A percentile compares a stretch with the other conserved stretches of the same genome.
These are phyloP conservation scores for Magnolia officinalis DNA, from an alignment of 164 flowering plant species.

Conservation along the genomic window DNA sequence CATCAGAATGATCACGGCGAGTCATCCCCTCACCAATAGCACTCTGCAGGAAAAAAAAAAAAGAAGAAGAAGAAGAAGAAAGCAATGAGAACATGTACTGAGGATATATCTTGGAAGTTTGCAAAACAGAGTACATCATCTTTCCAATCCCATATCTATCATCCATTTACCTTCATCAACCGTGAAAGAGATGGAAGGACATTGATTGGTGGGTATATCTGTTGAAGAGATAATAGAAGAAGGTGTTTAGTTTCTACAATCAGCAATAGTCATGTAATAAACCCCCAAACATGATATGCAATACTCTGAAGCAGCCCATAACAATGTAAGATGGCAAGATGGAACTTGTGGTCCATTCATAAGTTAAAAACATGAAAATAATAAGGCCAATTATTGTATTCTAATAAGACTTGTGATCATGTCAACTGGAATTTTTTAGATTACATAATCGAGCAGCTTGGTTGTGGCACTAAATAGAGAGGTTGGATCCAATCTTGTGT, in stretches of 20 bases:
- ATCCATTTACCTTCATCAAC: slow-evolving; percentile 74
- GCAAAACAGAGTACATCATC: neutral
- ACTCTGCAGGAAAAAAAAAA: slow-evolving; percentile 45
- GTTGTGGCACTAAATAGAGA: too few relatives aligned
- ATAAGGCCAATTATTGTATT: too few relatives aligned
- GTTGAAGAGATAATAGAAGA: slow-evolving; percentile 17
- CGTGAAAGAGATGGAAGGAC: slow-evolving; percentile 99
- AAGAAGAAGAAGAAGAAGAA: too few relatives aligned
- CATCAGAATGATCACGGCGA: slow-evolving; percentile 93
- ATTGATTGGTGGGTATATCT: slow-evolving; percentile 98
- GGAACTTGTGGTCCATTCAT: too few relatives aligned
- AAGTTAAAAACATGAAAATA: too few relatives aligned
- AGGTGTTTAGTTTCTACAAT: neutral
- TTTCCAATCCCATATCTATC: neutral
- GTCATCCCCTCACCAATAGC: slow-evolving; percentile 99
- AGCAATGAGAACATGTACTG: too few relatives aligned
- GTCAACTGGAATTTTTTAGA: too few relatives aligned
- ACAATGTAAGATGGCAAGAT: too few relatives aligned
- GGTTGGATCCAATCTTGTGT: too few relatives aligned
- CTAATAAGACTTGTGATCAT: too few relatives aligned
- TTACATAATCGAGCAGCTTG: too few relatives aligned
- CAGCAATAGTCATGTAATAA: neutral
- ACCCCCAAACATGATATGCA: neutral
- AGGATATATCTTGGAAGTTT: neutral
- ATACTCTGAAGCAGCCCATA: neutral